Evolutionary conservation across 208 protist species (phyloP), one percentile per base, ranked within the genome.

Genomic region (Acanthamoeba triangularis): DNA sequence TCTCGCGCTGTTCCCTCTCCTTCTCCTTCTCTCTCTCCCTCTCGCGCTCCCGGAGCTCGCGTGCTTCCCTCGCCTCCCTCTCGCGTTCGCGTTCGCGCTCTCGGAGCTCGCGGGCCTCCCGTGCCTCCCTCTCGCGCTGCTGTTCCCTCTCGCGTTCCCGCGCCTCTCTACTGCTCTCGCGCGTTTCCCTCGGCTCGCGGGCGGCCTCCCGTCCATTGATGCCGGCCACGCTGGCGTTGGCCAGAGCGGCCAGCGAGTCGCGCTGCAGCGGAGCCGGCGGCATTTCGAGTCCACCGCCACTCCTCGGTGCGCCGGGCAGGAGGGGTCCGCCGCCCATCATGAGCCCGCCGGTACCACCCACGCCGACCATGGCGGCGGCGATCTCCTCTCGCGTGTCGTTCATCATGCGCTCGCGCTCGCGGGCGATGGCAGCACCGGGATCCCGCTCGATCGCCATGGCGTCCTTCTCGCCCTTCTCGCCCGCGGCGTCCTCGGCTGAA

Each of bases 401-500:
- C 63, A 69, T 69, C 28, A 69, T 69, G 20, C 63, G 63, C 63
- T 69, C 63, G 63, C 63, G 63, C 63, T 69, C 63, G 28, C 63
- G 63, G 20, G 63, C 63, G 28, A 33, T 30, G 63, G 63, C 28
- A 0, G 28, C 11, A 25, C 63, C 28, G 28, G 63, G n/a, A 28
- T 69, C 63, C 63, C 63, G 18, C 20, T 69, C 63, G 18, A 69
- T 33, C 33, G 13, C 37, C 69, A 78, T 78, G 33, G 18, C 69
- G 33, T 47, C 69, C 69, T 69, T 69, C 20, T 78, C 69, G 69
- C 69, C 69, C 69, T 78, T 78, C 37, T 78, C 69, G 69, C 63
- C 28, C 28, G 63, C 63, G 20, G 69, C 69, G 37, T 78, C 69
- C 69, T 78, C 69, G 69, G 69, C 69, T 2, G 69, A 78, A 35